These are phyloP conservation scores for Oryza glumipatula DNA, from an alignment of 176 grass and related monocot species.

Conservation along the genomic window DNA sequence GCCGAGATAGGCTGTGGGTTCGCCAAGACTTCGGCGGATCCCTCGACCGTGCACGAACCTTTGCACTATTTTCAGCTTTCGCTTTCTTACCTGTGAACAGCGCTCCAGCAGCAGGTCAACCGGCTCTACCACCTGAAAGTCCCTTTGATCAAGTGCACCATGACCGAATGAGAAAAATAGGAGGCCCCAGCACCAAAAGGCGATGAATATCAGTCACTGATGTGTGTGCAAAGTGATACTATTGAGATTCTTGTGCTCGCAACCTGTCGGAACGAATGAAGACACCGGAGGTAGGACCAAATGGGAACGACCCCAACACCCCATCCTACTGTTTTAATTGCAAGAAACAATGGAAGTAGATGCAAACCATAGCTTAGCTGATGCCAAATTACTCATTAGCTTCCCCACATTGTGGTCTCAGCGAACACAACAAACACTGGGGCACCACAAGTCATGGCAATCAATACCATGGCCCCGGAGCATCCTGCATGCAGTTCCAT, in stretches of 20 bases:
- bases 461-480: not conserved
- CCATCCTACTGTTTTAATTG: not conserved
- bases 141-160: too few species aligned
- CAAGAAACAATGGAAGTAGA: not conserved
- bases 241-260: conserved; percentile 1
- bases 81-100: too few species aligned
- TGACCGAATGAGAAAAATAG: not conserved
- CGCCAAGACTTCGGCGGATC: too few species aligned
- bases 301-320: not conserved
- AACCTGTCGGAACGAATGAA: not conserved
- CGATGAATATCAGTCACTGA: conserved; percentile 1
- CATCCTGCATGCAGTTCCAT: not conserved
- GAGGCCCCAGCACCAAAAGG: not conserved
- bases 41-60: too few species aligned
- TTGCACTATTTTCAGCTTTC: too few species aligned
- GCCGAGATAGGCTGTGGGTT: too few species aligned
- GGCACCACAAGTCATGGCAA: not conserved
- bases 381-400: conserved; percentile 2
- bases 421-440: not conserved
- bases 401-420: not conserved
- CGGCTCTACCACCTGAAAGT: too few species aligned
- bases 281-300: not conserved
- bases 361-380: not conserved
- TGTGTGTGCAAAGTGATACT: not conserved
- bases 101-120: too few species aligned